Conservation (phyloP, 495 filamentous ascomycete species). For the Penicillium simplicissimum region DNA sequence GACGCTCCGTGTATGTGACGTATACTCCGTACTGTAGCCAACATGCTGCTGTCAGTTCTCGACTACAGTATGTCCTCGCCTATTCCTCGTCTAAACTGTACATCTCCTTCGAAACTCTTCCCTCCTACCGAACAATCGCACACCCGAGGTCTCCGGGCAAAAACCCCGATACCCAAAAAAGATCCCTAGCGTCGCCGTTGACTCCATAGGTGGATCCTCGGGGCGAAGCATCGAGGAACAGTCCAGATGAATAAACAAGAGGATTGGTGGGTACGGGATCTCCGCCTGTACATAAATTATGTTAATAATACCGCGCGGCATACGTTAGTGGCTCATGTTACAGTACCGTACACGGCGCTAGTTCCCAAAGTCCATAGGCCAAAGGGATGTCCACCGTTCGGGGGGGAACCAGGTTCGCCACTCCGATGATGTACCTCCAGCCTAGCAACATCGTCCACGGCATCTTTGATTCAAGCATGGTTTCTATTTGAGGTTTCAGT, state of each 20-base stretch:
- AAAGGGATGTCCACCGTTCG: slow-evolving; percentile 25
- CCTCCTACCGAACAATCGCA: neutral
- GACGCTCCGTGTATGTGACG: slow-evolving; percentile 1
- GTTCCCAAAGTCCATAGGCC: neutral
- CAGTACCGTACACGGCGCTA: slow-evolving; percentile 16
- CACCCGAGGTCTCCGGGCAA: slow-evolving; percentile 20
- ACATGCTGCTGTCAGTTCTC: too few species aligned
- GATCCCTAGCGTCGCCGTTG: slow-evolving; percentile 45
- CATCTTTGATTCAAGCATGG: neutral
- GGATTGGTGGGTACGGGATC: neutral
- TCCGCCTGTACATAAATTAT: neutral
- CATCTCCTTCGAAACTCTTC: neutral
- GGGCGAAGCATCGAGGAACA: slow-evolving; percentile 15
- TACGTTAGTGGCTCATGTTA: neutral
- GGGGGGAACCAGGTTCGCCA: slow-evolving; percentile 25
- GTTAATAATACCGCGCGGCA: neutral
- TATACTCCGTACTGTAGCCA: neutral
- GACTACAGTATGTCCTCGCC: too few species aligned
- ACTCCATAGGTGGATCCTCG: slow-evolving; percentile 17
- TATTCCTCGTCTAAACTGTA: too few species aligned
- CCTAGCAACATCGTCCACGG: neutral
- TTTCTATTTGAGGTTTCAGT: neutral
- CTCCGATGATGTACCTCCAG: slow-evolving; percentile 11
- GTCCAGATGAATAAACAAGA: neutral
- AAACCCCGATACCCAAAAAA: slow-evolving; percentile 35